phyloP scores from a whole-genome alignment of 345 rosid genomes.

The Eucalyptus camaldulensis region DNA sequence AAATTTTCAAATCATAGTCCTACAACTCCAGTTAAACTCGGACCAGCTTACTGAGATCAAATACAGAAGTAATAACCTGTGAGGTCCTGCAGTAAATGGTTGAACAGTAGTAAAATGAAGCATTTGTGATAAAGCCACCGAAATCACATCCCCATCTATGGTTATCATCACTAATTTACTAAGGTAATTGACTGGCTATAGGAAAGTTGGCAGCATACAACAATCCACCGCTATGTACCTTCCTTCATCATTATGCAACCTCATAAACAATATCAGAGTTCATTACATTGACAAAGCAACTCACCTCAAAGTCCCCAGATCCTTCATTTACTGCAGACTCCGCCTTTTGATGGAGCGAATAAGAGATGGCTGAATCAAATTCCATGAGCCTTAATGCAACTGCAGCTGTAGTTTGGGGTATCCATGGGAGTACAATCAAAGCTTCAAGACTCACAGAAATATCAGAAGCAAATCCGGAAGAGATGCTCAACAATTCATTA shows the following conservation, averaged over 20 bases:
- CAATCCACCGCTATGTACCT: neutral
- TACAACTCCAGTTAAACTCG: neutral
- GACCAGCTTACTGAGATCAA: neutral
- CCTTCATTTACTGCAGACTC: constrained; percentile 34
- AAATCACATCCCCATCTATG: neutral
- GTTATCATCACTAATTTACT: neutral
- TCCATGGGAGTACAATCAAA: constrained; percentile 54
- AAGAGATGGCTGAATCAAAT: constrained; percentile 46
- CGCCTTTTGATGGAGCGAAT: constrained; percentile 26
- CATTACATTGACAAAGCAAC: neutral
- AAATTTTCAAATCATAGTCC: neutral
- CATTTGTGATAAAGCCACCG: neutral
- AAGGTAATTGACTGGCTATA: neutral
- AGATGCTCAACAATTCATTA: constrained; percentile 34
- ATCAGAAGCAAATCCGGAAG: neutral
- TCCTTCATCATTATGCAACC: neutral
- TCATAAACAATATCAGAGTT: neutral
- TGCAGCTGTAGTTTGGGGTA: constrained; percentile 71
- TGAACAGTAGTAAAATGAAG: neutral
- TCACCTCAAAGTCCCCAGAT: constrained; percentile 32
- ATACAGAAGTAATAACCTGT: neutral
- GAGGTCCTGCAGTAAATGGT: neutral
- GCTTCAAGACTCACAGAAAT: constrained; percentile 4
- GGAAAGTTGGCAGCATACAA: neutral
- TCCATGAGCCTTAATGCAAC: constrained; percentile 58